These are phyloP conservation scores for Leucocoprinus birnbaumii DNA, from an alignment of 768 basidiomycete genomes.

Conservation along the genomic window DNA sequence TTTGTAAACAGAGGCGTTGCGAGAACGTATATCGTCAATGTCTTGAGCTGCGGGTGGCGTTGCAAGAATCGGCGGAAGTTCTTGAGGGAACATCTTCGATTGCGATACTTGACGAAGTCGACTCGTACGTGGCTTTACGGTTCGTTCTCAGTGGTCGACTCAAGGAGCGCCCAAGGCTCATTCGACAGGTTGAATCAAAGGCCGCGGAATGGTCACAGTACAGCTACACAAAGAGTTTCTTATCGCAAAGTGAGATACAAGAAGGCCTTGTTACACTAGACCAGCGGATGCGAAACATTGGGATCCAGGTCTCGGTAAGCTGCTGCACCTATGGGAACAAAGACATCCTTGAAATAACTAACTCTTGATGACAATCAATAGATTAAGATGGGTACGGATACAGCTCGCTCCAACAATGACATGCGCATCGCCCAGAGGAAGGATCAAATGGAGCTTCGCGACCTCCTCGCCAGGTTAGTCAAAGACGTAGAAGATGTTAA, in stretches of 20 bases:
- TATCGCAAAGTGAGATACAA: slow-evolving; percentile 36
- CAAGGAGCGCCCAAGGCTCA: slow-evolving; percentile 18
- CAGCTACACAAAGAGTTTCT: slow-evolving; percentile 32
- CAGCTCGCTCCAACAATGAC: slow-evolving; percentile 14
- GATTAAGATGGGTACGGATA: not conserved
- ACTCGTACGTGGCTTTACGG: slow-evolving; percentile 22
- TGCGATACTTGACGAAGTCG: slow-evolving; percentile 33
- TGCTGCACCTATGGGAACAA: slow-evolving; percentile 18
- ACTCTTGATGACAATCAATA: too few species aligned
- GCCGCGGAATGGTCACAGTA: slow-evolving; percentile 34
- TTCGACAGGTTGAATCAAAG: slow-evolving; percentile 26
- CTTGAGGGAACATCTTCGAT: slow-evolving; percentile 26
- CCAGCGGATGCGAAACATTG: slow-evolving; percentile 32
- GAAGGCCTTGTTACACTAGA: slow-evolving; percentile 35
- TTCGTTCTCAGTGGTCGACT: not conserved
- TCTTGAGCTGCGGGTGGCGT: slow-evolving; percentile 24
- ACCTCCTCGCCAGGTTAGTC: slow-evolving; percentile 31
- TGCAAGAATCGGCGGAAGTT: slow-evolving; percentile 29
- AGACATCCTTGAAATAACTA: too few species aligned
- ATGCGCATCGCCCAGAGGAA: slow-evolving; percentile 26
- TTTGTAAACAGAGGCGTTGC: slow-evolving; percentile 32
- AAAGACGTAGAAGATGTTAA: slow-evolving; percentile 31
- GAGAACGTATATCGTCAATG: slow-evolving; percentile 29
- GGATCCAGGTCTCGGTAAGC: slow-evolving; percentile 34
- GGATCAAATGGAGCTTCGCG: slow-evolving; percentile 32